Conservation (phyloP, 306 rosid species). For the Malus orientalis region DNA sequence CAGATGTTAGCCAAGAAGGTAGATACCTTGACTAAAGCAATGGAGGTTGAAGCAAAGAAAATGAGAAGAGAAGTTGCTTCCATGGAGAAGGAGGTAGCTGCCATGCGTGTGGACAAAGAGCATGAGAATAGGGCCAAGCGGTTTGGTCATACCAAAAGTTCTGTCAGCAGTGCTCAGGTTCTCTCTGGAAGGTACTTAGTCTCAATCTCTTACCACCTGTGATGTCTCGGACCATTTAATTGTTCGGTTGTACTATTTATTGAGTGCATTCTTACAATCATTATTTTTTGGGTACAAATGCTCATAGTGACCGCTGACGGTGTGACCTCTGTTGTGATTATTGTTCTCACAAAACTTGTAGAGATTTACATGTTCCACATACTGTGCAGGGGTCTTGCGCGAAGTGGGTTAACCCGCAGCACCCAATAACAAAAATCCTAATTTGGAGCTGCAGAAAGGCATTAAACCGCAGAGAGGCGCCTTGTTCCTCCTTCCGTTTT, state of each 20-base stretch:
- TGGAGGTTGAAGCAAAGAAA: constrained; percentile 99
- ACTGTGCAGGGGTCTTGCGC: constrained; percentile 56
- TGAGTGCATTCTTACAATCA: constrained; percentile 2
- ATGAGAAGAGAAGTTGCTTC: constrained; percentile 98
- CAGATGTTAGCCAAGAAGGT: constrained; percentile 99
- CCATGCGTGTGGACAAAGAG: constrained; percentile 96
- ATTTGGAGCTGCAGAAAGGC: constrained; percentile 23
- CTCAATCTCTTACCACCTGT: constrained; percentile 1
- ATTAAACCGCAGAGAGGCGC: constrained; percentile 29
- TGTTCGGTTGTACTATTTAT: neutral
- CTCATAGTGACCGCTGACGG: neutral
- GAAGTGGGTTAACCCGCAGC: constrained; percentile 95
- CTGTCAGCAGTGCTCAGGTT: constrained; percentile 71
- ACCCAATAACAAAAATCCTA: constrained; percentile 62
- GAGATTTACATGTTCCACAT: constrained; percentile 18
- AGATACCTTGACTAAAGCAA: constrained; percentile 94
- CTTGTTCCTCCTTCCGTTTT: constrained; percentile 28
- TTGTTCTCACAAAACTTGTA: neutral
- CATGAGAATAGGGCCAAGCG: constrained; percentile 87
- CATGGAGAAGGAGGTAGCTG: constrained; percentile 99
- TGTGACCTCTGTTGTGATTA: neutral
- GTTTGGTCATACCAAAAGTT: constrained; percentile 56
- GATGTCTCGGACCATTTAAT: neutral
- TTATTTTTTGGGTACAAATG: no score
- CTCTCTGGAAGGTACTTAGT: constrained; percentile 77